These are phyloP conservation scores for Eucalyptus marginata DNA, from an alignment of 345 rosid species.

Conservation along the genomic window DNA sequence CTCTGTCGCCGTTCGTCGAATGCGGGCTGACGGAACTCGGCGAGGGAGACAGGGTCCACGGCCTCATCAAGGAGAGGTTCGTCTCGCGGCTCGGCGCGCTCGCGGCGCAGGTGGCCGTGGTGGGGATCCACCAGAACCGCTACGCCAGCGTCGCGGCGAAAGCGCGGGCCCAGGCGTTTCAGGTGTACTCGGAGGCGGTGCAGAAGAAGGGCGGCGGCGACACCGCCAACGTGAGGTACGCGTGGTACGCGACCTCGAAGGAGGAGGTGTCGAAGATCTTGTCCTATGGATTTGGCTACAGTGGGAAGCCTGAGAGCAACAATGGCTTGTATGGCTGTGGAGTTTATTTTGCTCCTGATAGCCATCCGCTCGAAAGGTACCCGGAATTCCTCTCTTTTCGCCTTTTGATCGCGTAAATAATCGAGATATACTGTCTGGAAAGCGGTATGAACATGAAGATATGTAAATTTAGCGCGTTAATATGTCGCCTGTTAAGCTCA, in stretches of 20 bases:
- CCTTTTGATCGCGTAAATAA: neutral
- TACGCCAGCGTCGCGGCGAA: conserved; percentile 12
- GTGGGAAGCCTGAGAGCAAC: conserved; percentile 1
- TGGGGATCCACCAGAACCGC: conserved; percentile 32
- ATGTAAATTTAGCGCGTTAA: neutral
- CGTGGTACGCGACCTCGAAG: conserved; percentile 51
- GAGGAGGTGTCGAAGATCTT: conserved; percentile 30
- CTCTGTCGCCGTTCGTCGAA: neutral
- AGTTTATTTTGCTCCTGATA: conserved; percentile 50
- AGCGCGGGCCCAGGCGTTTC: conserved; percentile 53
- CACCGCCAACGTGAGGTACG: conserved; percentile 50
- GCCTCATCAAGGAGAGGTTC: conserved; percentile 31
- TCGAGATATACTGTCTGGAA: neutral
- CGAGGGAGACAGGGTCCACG: conserved; percentile 40
- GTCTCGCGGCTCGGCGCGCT: conserved; percentile 25
- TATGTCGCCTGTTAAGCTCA: neutral
- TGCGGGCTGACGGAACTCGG: conserved; percentile 19
- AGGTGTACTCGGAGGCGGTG: conserved; percentile 42
- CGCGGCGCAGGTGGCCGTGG: conserved; percentile 20
- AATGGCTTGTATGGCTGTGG: conserved; percentile 56
- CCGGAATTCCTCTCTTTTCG: neutral
- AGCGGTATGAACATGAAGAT: neutral
- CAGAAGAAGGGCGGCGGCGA: conserved; percentile 34
- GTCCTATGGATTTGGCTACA: conserved; percentile 46
- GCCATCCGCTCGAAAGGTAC: conserved; percentile 61